phyloP scores from a whole-genome alignment of 768 basidiomycete genomes.

The Crucibulum laeve region DNA sequence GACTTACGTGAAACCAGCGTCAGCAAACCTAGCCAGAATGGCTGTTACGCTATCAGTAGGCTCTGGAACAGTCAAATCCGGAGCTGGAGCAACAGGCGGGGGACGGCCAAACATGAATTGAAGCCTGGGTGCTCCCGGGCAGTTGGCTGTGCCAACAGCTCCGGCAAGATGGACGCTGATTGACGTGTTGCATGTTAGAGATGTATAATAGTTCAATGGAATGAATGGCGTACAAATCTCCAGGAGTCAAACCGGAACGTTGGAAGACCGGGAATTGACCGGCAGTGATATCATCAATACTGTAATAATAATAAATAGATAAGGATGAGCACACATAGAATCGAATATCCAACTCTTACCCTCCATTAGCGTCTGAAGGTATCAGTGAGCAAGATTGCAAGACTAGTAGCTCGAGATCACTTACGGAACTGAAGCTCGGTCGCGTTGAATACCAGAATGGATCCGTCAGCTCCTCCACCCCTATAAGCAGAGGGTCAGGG shows the following conservation, averaged over 20 bases:
- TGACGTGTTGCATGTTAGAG: too few relatives aligned
- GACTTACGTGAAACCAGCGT: slow-evolving; percentile 25
- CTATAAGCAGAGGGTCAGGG: too few relatives aligned
- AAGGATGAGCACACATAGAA: not conserved
- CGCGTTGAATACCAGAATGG: slow-evolving; percentile 21
- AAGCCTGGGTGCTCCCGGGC: slow-evolving; percentile 28
- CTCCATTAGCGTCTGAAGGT: slow-evolving; percentile 14
- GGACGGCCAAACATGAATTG: slow-evolving; percentile 24
- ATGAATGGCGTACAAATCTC: slow-evolving; percentile 17
- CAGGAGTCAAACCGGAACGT: slow-evolving; percentile 9
- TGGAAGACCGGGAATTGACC: slow-evolving; percentile 14
- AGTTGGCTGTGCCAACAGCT: slow-evolving; percentile 25
- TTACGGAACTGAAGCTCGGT: slow-evolving; percentile 18
- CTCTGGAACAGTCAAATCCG: slow-evolving; percentile 17
- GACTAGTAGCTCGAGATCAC: slow-evolving; percentile 5
- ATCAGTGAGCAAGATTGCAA: not conserved
- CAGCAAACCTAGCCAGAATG: slow-evolving; percentile 20
- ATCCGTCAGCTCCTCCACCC: slow-evolving; percentile 27
- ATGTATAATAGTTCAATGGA: too few relatives aligned
- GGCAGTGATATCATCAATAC: slow-evolving; percentile 12
- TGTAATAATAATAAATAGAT: not conserved
- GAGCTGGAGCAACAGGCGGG: slow-evolving; percentile 13
- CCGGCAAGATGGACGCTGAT: slow-evolving; percentile 19
- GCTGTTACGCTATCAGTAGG: slow-evolving; percentile 18
- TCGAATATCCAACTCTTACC: slow-evolving; percentile 5